Conservation (phyloP, 331 rosid species). For the Spiraea crenata region DNA sequence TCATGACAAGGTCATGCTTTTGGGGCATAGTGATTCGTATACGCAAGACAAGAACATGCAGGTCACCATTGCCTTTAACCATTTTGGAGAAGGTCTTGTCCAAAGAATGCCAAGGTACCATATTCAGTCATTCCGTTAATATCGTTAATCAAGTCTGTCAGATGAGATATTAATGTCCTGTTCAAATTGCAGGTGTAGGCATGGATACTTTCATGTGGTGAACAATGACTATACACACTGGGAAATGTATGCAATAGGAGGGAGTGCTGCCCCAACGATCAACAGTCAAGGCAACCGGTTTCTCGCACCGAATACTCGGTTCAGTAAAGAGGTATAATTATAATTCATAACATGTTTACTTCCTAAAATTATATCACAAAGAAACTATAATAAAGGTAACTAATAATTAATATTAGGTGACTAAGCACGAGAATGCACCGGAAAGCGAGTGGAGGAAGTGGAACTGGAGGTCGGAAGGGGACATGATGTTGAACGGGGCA, state of each 20-base stretch:
- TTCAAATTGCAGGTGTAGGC: constrained; percentile 60
- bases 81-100: constrained; percentile 88
- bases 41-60: constrained; percentile 74
- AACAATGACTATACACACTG: constrained; percentile 88
- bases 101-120: constrained; percentile 92
- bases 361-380: not conserved
- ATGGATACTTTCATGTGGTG: constrained; percentile 83
- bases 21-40: constrained; percentile 74
- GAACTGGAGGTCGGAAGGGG: constrained; percentile 95
- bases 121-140: too few species aligned
- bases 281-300: constrained; percentile 86
- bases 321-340: constrained; percentile 42
- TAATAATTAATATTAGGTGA: constrained; percentile 32
- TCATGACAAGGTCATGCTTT: constrained; percentile 84
- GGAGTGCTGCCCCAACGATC: constrained; percentile 83
- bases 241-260: constrained; percentile 97
- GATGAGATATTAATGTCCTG: too few species aligned
- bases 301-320: constrained; percentile 58
- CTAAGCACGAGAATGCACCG: constrained; percentile 72
- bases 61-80: constrained; percentile 73
- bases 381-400: not conserved
- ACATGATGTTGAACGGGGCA: constrained; percentile 77
- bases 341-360: not conserved
- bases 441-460: constrained; percentile 63
- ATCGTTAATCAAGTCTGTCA: too few species aligned